Conservation (phyloP, 495 filamentous ascomycete species). For the Emericellopsis terricola region DNA sequence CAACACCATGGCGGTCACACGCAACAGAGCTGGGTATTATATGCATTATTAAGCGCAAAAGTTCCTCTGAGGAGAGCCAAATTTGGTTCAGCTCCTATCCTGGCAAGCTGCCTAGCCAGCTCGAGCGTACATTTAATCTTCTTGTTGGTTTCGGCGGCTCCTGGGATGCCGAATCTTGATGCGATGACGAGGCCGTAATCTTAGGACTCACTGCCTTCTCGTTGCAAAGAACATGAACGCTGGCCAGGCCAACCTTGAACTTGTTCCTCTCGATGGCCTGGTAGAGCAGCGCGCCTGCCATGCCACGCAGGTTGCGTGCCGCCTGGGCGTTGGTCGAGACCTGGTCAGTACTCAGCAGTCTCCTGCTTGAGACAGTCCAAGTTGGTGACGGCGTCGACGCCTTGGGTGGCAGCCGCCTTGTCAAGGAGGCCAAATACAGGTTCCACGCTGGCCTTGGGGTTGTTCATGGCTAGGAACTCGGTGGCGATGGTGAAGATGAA, state of each 20-base stretch:
- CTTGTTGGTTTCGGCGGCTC: conserved; percentile 32
- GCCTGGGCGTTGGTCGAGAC: conserved; percentile 54
- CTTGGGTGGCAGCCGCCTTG: conserved; percentile 35
- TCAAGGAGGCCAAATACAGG: conserved; percentile 47
- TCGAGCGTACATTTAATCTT: conserved; percentile 34
- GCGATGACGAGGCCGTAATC: conserved; percentile 43
- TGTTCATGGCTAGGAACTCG: conserved; percentile 32
- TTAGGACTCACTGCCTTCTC: conserved; percentile 49
- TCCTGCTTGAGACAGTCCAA: conserved; percentile 49
- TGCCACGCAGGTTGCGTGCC: conserved; percentile 34
- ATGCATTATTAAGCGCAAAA: conserved; percentile 37
- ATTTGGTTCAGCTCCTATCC: conserved; percentile 38
- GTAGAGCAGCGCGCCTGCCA: conserved; percentile 40
- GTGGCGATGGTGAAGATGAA: conserved; percentile 28
- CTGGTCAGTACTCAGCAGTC: conserved; percentile 46
- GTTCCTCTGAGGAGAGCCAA: conserved; percentile 36
- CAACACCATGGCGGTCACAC: too few species aligned
- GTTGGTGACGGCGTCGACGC: conserved; percentile 37
- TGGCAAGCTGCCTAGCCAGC: conserved; percentile 34
- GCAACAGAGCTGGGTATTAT: conserved; percentile 3
- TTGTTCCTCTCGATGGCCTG: conserved; percentile 49
- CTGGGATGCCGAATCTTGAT: conserved; percentile 42
- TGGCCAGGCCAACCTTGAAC: conserved; percentile 32
- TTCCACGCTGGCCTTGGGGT: conserved; percentile 39
- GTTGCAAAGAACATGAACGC: conserved; percentile 33